Percentiles rank a stretch among this genome's conserved stretches.
Evolutionary conservation across 495 filamentous ascomycete species (phyloP).

Genomic region (Endocarpon pusillum): DNA sequence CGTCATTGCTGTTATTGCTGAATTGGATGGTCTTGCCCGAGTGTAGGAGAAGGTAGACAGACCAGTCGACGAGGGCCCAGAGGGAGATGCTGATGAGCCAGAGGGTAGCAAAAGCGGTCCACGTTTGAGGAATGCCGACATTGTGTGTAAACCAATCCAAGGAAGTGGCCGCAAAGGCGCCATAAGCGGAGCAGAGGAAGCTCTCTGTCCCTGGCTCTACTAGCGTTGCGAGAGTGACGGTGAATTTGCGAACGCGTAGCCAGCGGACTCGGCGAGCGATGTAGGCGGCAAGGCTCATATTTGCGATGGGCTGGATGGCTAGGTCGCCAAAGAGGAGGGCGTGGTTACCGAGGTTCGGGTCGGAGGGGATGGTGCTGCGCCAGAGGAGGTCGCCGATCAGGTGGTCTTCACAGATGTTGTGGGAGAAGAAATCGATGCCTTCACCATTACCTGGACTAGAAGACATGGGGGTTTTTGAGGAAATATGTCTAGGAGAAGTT

Average conservation of each 20-base stretch:
- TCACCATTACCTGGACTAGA: constrained; percentile 20
- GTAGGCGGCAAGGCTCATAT: constrained; percentile 66
- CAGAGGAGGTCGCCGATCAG: constrained; percentile 85
- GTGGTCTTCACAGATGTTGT: constrained; percentile 97
- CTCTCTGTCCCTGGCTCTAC: constrained; percentile 92
- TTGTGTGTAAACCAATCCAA: constrained; percentile 40
- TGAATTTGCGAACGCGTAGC: constrained; percentile 89
- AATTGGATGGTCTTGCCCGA: constrained; percentile 48
- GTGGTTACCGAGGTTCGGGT: constrained; percentile 51
- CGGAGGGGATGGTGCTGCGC: constrained; percentile 33
- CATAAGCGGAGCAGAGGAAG: constrained; percentile 64
- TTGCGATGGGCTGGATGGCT: constrained; percentile 73
- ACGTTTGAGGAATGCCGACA: constrained; percentile 44
- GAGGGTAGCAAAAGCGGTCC: constrained; percentile 44
- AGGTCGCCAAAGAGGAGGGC: constrained; percentile 69
- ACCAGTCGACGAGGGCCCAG: constrained; percentile 64
- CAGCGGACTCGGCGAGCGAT: constrained; percentile 73
- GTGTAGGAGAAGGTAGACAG: constrained; percentile 57
- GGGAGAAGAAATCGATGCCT: constrained; percentile 82
- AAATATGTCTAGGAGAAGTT: constrained; percentile 30
- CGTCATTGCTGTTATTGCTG: too few species aligned
- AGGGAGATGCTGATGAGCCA: constrained; percentile 46
- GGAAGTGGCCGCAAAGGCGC: constrained; percentile 61
- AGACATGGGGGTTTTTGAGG: constrained; percentile 21
- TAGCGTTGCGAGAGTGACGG: constrained; percentile 70